Evolutionary conservation across 176 grass and related monocot genomes (phyloP), one percentile per base, ranked within the genome.

Genomic region (Oryza rufipogon): DNA sequence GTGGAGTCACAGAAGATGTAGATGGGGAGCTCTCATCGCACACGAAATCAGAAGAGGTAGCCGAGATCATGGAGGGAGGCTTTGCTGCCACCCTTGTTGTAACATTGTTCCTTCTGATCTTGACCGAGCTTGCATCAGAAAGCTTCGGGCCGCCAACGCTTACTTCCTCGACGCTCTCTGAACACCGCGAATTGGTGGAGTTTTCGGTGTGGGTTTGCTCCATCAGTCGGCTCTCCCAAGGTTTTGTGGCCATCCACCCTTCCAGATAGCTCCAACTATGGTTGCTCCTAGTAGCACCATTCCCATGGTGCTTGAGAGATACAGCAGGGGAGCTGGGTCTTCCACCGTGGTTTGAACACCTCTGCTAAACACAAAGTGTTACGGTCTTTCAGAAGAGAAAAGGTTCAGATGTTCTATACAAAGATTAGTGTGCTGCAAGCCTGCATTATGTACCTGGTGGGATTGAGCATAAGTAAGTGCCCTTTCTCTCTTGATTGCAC

Each of bases 401-500:
- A 39, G 38, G 39, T 41, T 41, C 39, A 8, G 8, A 79, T 25
- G 1, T 13, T 22, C 0, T 20, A 14, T 73, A 15, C 42, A 38
- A 38, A 38, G 23, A 73, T 33, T 75, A 56, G 70, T 70, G 9
- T 70, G 9, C 6, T 42, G 64, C 42, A 44, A 44, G 42, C 42
- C 42, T 10, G 42, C 76, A 60, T 46, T 56, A 86, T 63, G n/a
- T 81, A 98, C 95, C 92, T 89, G 86, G 64, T 93, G 92, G 34
- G 87, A 91, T 71, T 88, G 86, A 77, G 92, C 84, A 73, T 98
- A 98, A 80, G 95, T 71, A 65, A 87, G 88, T 9, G 91, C 89
- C 47, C 92, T 91, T 26, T 95, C 95, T 85, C 92, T 91, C 73
- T 90, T 98, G 14, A 93, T 80, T 11, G 87, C 91, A 79, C 91